These are phyloP conservation scores for Trichosporon sp. DNA, from an alignment of 1,284 basidiomycete species.

Conservation along the genomic window DNA sequence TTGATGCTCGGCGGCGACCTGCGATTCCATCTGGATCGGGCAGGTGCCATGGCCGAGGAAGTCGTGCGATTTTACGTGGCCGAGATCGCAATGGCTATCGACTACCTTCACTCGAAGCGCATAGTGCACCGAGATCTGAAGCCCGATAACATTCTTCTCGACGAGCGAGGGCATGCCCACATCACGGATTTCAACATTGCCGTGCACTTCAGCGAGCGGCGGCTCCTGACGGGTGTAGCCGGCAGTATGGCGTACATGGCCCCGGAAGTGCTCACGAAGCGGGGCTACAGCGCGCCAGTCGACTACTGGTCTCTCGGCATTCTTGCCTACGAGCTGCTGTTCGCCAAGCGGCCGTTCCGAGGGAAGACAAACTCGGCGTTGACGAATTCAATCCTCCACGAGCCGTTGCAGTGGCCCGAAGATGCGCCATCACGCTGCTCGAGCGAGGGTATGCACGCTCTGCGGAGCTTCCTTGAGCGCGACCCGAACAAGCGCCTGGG, in stretches of 20 bases:
- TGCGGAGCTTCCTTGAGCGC: conserved; percentile 66
- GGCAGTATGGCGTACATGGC: conserved; percentile 99
- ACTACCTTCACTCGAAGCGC: conserved; percentile 81
- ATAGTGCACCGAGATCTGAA: conserved; percentile 96
- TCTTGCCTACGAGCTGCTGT: conserved; percentile 83
- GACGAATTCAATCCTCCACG: conserved; percentile 73
- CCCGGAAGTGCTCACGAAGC: conserved; percentile 73
- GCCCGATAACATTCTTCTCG: conserved; percentile 93
- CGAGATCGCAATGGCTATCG: conserved; percentile 76
- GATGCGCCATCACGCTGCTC: conserved; percentile 43
- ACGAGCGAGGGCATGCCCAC: conserved; percentile 87
- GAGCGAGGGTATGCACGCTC: conserved; percentile 44
- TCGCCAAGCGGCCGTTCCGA: conserved; percentile 84
- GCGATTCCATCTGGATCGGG: conserved; percentile 84
- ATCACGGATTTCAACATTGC: conserved; percentile 98
- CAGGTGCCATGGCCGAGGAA: conserved; percentile 68
- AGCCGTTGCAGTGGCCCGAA: conserved; percentile 47
- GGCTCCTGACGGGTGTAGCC: conserved; percentile 79
- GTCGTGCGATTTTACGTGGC: conserved; percentile 84
- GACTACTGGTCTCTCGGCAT: conserved; percentile 98
- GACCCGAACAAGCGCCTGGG: conserved; percentile 76
- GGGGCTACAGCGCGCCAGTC: conserved; percentile 74
- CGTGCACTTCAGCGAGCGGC: conserved; percentile 83
- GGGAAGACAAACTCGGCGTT: conserved; percentile 85
- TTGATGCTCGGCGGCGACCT: conserved; percentile 94